These are phyloP conservation scores for Clarkia xantiana DNA, from an alignment of 345 rosid genomes.

Conservation along the genomic window DNA sequence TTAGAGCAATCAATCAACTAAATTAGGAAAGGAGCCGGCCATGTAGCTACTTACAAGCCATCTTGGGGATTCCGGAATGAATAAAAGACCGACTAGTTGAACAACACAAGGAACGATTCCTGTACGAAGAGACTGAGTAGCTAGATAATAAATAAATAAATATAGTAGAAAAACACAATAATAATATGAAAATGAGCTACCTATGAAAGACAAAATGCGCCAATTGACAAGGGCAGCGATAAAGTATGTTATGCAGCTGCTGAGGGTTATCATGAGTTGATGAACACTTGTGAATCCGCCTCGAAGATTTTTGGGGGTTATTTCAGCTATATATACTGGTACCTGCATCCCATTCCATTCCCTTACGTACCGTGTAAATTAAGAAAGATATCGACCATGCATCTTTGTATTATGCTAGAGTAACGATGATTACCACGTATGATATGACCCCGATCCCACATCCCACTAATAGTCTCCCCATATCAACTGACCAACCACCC, in stretches of 20 bases:
- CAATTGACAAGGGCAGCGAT: conserved; percentile 18
- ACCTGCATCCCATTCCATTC: no score
- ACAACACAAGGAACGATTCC: conserved; percentile 23
- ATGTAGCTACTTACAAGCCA: no score
- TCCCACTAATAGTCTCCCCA: conserved; percentile 20
- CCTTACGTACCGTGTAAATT: no score
- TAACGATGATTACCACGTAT: conserved; percentile 15
- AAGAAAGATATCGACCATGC: background rate
- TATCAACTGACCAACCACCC: conserved; percentile 20
- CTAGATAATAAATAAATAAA: no score
- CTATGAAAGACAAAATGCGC: conserved; percentile 18
- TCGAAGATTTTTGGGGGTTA: conserved; percentile 13
- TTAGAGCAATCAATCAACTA: background rate
- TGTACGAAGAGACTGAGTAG: conserved; percentile 9
- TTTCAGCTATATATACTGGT: conserved; percentile 19
- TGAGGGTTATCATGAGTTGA: conserved; percentile 15
- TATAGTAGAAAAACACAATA: no score
- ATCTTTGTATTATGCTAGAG: background rate
- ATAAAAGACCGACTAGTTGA: conserved; percentile 20
- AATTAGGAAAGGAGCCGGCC: background rate
- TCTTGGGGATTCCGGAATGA: conserved; percentile 38
- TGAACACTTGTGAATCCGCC: conserved; percentile 15
- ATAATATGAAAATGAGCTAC: background rate
- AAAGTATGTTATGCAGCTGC: conserved; percentile 12
- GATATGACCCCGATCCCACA: conserved; percentile 15